A percentile compares a stretch with the other conserved stretches of the same genome.
phyloP scores from a whole-genome alignment of 2,329 filamentous ascomycete genomes.

The Diatrype stigma region DNA sequence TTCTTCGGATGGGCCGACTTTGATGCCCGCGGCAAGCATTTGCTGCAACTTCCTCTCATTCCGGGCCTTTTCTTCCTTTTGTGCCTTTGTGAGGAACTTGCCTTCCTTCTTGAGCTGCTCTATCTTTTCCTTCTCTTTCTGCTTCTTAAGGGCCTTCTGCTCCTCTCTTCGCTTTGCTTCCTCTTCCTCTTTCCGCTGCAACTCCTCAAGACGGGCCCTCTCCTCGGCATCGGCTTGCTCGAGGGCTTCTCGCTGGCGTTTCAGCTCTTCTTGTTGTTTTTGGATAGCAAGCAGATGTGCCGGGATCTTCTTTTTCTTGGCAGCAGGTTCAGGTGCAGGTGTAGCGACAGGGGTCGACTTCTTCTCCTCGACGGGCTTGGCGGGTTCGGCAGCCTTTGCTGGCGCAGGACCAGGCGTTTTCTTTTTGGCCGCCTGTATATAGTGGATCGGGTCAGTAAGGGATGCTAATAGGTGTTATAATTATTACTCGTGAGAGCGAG shows the following conservation, averaged over 20 bases:
- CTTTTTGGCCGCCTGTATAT: conserved; percentile 72
- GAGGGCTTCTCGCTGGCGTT: conserved; percentile 60
- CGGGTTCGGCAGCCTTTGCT: conserved; percentile 53
- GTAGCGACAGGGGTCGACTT: conserved; percentile 40
- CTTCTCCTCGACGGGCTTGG: conserved; percentile 47
- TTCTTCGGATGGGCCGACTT: conserved; percentile 58
- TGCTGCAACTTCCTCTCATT: conserved; percentile 79
- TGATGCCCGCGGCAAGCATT: conserved; percentile 75
- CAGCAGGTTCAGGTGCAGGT: conserved; percentile 41
- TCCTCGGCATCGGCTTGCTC: conserved; percentile 58
- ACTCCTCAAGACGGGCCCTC: conserved; percentile 60
- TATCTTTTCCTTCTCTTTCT: conserved; percentile 80
- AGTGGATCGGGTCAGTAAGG: neutral
- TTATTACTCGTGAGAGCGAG: neutral
- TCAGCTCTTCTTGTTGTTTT: conserved; percentile 78
- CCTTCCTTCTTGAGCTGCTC: conserved; percentile 86
- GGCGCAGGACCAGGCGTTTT: conserved; percentile 54
- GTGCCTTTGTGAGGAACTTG: conserved; percentile 81
- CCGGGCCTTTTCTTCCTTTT: conserved; percentile 75
- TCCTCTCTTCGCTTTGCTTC: conserved; percentile 68
- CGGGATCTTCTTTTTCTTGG: conserved; percentile 86
- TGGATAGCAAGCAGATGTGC: conserved; percentile 68
- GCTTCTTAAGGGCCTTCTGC: conserved; percentile 72
- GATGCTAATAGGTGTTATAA: conserved; percentile 1
- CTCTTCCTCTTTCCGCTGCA: conserved; percentile 61